These are phyloP conservation scores for Penicillium parvum DNA, from an alignment of 495 filamentous ascomycete species.

Conservation along the genomic window DNA sequence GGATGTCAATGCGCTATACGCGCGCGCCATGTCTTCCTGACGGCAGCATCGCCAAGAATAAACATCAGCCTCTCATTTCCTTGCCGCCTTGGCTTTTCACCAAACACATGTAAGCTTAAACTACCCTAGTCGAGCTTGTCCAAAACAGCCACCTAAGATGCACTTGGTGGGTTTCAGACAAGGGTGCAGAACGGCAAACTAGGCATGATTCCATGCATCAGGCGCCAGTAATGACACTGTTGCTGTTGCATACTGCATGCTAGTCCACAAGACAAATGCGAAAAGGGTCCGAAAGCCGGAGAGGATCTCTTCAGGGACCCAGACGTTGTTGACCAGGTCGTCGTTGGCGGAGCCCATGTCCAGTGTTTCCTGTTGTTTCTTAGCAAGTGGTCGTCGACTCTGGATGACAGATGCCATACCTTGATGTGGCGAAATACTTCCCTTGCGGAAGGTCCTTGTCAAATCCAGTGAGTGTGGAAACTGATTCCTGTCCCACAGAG, in stretches of 20 bases:
- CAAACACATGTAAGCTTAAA: too few relatives aligned
- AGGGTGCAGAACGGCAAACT: too few relatives aligned
- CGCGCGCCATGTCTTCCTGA: too few relatives aligned
- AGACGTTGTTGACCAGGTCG: conserved; percentile 49
- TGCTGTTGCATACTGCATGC: conserved; percentile 31
- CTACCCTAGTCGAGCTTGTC: too few relatives aligned
- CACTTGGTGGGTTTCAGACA: too few relatives aligned
- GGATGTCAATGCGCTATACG: too few relatives aligned
- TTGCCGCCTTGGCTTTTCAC: too few relatives aligned
- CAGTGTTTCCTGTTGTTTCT: conserved; percentile 50
- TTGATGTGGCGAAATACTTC: conserved; percentile 25
- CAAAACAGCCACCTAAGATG: too few relatives aligned
- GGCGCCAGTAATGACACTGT: neutral
- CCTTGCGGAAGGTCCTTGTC: conserved; percentile 30
- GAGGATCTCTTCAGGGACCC: conserved; percentile 53
- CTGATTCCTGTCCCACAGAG: conserved; percentile 47
- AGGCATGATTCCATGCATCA: too few relatives aligned
- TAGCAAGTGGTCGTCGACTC: neutral
- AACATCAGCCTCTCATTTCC: too few relatives aligned
- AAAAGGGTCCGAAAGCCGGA: conserved; percentile 59
- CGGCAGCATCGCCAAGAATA: too few relatives aligned
- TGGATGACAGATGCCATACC: conserved; percentile 8
- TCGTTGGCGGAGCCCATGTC: conserved; percentile 53
- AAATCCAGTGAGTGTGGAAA: conserved; percentile 51
- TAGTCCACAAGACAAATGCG: conserved; percentile 52